Base-by-base conservation (phyloP, 371 early-diverging fungal genomes). In the Syncephalastrum monosporum region DNA sequence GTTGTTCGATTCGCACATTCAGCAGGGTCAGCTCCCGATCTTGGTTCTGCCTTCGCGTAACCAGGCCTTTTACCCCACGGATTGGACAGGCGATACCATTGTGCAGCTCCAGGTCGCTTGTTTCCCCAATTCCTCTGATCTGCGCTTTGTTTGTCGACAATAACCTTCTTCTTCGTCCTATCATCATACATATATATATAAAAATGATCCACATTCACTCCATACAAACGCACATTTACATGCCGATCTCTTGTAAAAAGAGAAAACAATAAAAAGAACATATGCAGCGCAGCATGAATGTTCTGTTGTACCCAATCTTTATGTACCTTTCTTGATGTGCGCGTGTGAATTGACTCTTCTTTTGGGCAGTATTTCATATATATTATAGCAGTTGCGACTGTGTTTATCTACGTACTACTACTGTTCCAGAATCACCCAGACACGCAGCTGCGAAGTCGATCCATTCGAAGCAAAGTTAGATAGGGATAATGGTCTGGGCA, bases 1-100 rank as follows among this genome's bases (percentile, higher is more conserved):
- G 0, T 14, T 72, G 7, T 60, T 63, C 21, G 72, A 72, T 55
- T 63, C 68, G 0, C 72, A 72, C 48, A 65, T 72, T 41, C 53
- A 61, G 21, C 53, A 61, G 23, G 65, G 60, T 6, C 41, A 42
- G 19, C 57, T 68, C 24, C 68, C 72, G 14, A 59, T 72, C 10
- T 51, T 68, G 42, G 59, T 65, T 2, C 55, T 60, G 5, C 63
- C 66, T 6, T 47, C 24, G 16, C 53, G 53, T 3, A 29, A 52
- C 2, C 43, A 58, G 43, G 65, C 60, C 21, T 68, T 55, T 43
- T 72, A 65, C 44, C 63, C 68, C 12, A 59, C 51, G 14, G 42
- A 21, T 24, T 24, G 44, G 5, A 41, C 17, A 4, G 61, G 61
- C 10, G 56, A 61, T 17, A 27, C 55, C 10, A 61, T 61, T 16